Conservation (phyloP, 768 basidiomycete genomes). For the Phlebiopsis flavidoalba region DNA sequence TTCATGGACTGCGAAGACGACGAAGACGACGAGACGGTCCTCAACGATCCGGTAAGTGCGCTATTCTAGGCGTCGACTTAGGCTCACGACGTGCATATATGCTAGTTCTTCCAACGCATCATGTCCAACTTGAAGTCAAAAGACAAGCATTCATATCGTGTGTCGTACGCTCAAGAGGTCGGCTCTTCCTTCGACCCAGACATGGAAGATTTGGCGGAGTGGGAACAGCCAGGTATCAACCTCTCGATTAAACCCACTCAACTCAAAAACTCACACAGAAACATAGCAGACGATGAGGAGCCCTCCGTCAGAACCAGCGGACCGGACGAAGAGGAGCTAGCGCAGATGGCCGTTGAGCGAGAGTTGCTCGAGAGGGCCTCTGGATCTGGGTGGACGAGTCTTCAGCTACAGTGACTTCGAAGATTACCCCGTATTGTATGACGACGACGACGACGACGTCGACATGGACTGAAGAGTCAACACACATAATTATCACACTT, state of each 20-base stretch:
- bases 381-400: constrained; percentile 17
- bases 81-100: neutral
- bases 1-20: constrained; percentile 51
- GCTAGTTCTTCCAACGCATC: constrained; percentile 63
- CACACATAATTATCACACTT: neutral
- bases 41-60: constrained; percentile 56
- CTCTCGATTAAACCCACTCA: neutral
- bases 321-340: constrained; percentile 53
- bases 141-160: constrained; percentile 45
- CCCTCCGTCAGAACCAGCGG: constrained; percentile 26
- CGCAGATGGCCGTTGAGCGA: constrained; percentile 54
- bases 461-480: constrained; percentile 1
- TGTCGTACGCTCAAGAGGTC: constrained; percentile 64
- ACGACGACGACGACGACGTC: constrained; percentile 17
- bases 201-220: constrained; percentile 55
- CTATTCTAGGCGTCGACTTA: too few species aligned
- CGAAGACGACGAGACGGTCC: constrained; percentile 44
- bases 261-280: neutral
- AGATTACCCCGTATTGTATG: constrained; percentile 6
- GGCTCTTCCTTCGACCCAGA: constrained; percentile 76
- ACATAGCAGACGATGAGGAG: neutral
- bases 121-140: constrained; percentile 50
- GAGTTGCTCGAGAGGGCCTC: constrained; percentile 28
- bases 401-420: constrained; percentile 24
- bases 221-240: constrained; percentile 46